Evolutionary conservation across 148 eudicot genomes (phyloP), one percentile per base, ranked within the genome.

Genomic region (Rhododendron molle): DNA sequence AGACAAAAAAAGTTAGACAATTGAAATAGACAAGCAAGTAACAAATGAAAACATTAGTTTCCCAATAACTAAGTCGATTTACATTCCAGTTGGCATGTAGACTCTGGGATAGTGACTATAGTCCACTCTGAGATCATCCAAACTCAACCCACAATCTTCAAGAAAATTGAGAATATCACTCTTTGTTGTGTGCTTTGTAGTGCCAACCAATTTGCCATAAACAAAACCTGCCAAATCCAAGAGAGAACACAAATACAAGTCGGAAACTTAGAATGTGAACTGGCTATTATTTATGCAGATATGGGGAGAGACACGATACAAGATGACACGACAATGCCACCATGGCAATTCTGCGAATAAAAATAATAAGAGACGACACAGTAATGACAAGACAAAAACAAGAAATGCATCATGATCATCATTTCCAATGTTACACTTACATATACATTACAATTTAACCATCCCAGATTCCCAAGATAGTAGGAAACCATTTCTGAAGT

Each of bases 101-200:
- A 13, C 0, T 81, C 88, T 89, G 84, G 76, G 65, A 20, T 5
- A 2, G 26, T 6, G 32, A 65, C 77, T 87, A 86, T 95, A 92
- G 47, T 88, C 92, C 81, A 91, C 92, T 92, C 90, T 93, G 47
- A 95, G 76, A 81, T 93, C 93, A 84, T 91, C 93, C 50, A 28
- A 40, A 67, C 89, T 89, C 93, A 93, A 47, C 21, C 85, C 83
- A 89, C 88, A 90, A 56, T 88, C 94, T 46, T 91, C 98, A 18
- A 95, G 86, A 87, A 91, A 30, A 88, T 85, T 87, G 85, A 93
- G 74, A 71, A 95, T 81, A 80, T 93, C 96, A 77, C 87, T 89
- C 89, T 89, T 95, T 77, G 89, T 76, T 8, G 94, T 92, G 78
- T 88, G 80, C 80, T 40, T 86, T 43, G 87, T 87, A 86, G 90